Evolutionary conservation across 345 rosid species (phyloP), one percentile per base, ranked within the genome.

Genomic region (Zanthoxylum bungeanum): DNA sequence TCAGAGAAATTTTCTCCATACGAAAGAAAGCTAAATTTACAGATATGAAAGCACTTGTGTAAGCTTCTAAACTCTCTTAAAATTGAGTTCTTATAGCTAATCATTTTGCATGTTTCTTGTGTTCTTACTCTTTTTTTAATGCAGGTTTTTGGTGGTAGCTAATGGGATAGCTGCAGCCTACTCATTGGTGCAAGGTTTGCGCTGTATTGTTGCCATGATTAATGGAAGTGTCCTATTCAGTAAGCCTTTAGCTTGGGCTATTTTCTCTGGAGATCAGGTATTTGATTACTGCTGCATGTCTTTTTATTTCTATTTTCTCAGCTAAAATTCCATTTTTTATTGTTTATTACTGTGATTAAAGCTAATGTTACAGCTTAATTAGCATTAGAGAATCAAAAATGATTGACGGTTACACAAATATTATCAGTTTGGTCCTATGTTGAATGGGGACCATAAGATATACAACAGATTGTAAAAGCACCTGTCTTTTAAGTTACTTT

Each of bases 11-110:
- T 81, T 92, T 95, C 75, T 70, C 88, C 4, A 91, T 91, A 62
- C 80, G 72, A 76, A 92, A 88, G 87, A 79, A 60, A 74, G 99
- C 98, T 5, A 86, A 58, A 74, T 92, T 79, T 75, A 89, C 96
- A 7, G 99, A 92, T 84, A 89, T 92, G 96, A 95, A 92, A 81
- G 91, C 98, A 9, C 91, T 95, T 33, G 93, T 92, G 99, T 92
- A 79, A 79, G 93, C 68, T 73, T 34, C 39, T 11, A 37, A 3
- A 8, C 28, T 51, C 39, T 47, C 21, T 47, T 12, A 30, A 11
- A 25, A 27, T 25, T 56, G 34, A 28, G 25, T 3, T 46, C 25
- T n/a, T 31, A 28, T 10, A 8, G 24, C 64, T 59, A n/a, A 59
- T 3, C 19, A 27, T 30, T n/a, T 14, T 28, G 59, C 22, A 71